These are phyloP conservation scores for Hypoxylon sp. DNA, from an alignment of 2,329 filamentous ascomycete genomes.

Conservation along the genomic window DNA sequence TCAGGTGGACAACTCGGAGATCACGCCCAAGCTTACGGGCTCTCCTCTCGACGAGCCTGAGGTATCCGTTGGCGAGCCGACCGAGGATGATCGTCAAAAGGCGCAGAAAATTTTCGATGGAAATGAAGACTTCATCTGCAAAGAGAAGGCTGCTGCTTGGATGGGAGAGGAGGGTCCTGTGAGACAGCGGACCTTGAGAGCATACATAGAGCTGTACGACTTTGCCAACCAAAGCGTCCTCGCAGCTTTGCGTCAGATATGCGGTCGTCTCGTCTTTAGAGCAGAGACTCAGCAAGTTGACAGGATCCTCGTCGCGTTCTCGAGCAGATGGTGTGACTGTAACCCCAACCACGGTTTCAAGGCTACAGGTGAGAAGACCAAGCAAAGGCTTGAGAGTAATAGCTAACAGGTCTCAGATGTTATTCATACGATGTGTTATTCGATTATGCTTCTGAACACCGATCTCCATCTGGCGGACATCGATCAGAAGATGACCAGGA, in stretches of 20 bases:
- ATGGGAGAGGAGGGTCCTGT: constrained; percentile 78
- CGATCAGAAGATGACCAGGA: constrained; percentile 93
- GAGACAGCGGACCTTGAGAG: constrained; percentile 66
- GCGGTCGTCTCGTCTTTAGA: constrained; percentile 80
- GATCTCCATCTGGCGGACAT: constrained; percentile 96
- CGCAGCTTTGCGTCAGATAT: constrained; percentile 78
- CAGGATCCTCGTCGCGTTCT: constrained; percentile 88
- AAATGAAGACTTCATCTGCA: constrained; percentile 79
- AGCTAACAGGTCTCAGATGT: constrained; percentile 68
- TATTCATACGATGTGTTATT: constrained; percentile 97
- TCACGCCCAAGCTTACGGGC: constrained; percentile 47
- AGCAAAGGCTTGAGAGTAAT: not conserved
- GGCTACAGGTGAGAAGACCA: constrained; percentile 69
- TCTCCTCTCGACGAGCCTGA: constrained; percentile 65
- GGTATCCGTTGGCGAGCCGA: constrained; percentile 64
- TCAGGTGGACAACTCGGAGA: constrained; percentile 56
- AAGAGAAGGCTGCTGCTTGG: constrained; percentile 84
- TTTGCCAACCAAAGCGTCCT: constrained; percentile 85
- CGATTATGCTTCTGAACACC: constrained; percentile 92
- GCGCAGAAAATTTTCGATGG: constrained; percentile 86
- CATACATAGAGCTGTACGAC: constrained; percentile 93
- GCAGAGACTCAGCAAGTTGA: constrained; percentile 98
- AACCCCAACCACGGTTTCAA: constrained; percentile 95
- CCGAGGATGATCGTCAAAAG: constrained; percentile 76
- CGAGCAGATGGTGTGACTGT: constrained; percentile 90